phyloP scores from a whole-genome alignment of 768 basidiomycete genomes.

The Suillus bovinus region DNA sequence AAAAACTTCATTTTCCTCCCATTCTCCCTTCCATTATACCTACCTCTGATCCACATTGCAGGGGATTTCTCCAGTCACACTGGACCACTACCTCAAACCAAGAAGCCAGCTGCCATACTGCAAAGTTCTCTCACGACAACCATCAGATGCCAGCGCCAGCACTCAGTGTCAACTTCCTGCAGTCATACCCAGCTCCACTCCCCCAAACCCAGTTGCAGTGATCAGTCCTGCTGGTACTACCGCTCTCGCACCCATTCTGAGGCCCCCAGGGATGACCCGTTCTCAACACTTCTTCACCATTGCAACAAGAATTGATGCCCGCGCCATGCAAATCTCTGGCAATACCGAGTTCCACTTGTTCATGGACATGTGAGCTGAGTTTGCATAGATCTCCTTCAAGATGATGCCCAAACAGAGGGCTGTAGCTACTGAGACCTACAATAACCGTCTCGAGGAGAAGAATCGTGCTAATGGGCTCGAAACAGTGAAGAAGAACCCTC shows the following conservation, averaged over 20 bases:
- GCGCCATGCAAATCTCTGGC: constrained; percentile 9
- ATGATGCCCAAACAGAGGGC: constrained; percentile 21
- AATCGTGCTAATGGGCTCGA: not conserved
- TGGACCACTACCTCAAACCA: no score
- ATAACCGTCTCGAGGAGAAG: constrained; percentile 7
- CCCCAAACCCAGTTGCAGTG: no score
- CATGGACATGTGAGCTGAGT: constrained; percentile 21
- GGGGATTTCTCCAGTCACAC: no score
- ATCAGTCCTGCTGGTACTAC: no score
- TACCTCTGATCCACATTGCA: no score
- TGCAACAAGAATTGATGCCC: constrained; percentile 11
- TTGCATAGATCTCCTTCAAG: constrained; percentile 19
- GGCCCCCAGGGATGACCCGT: not conserved
- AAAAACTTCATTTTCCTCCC: no score
- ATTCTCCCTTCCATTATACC: no score
- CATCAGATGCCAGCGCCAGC: no score
- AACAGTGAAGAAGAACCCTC: constrained; percentile 13
- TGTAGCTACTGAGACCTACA: constrained; percentile 15
- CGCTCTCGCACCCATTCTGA: not conserved
- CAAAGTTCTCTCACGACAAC: no score
- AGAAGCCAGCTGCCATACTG: no score
- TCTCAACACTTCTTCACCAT: constrained; percentile 10
- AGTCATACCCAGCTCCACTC: no score
- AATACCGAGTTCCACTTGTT: constrained; percentile 21
- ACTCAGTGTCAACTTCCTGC: no score